These are phyloP conservation scores for Aureobasidium sp. DNA, from an alignment of 2,329 filamentous ascomycete genomes.

Conservation along the genomic window DNA sequence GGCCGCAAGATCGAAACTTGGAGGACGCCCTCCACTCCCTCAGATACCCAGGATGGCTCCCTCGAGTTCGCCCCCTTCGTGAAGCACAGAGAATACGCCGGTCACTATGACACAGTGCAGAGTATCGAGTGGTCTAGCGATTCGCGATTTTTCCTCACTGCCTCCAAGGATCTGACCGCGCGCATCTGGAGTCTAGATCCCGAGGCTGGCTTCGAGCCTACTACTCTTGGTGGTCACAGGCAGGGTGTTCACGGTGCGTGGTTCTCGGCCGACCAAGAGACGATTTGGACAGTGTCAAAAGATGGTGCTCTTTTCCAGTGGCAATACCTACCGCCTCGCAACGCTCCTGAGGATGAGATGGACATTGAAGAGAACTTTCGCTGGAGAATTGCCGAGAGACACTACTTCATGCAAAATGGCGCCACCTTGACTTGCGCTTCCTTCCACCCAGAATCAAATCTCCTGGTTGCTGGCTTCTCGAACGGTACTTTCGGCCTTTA, in stretches of 20 bases:
- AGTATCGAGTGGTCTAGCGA: constrained; percentile 94
- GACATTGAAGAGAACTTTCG: constrained; percentile 59
- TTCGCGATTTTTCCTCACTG: constrained; percentile 87
- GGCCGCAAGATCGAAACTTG: constrained; percentile 88
- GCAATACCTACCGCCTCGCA: constrained; percentile 64
- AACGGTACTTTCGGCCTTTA: constrained; percentile 91
- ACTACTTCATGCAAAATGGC: constrained; percentile 90
- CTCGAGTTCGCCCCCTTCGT: constrained; percentile 95
- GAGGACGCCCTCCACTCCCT: constrained; percentile 84
- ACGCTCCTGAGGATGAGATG: constrained; percentile 45
- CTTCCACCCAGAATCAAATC: constrained; percentile 76
- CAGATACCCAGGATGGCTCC: constrained; percentile 63
- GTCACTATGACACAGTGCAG: constrained; percentile 80
- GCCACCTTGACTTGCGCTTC: constrained; percentile 83
- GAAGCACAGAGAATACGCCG: constrained; percentile 73
- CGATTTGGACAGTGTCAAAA: constrained; percentile 91
- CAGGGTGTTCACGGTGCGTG: constrained; percentile 90
- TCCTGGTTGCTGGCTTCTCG: constrained; percentile 95
- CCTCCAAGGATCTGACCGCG: constrained; percentile 85
- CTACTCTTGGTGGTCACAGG: constrained; percentile 81
- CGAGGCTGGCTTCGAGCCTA: constrained; percentile 82
- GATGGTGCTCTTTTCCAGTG: constrained; percentile 95
- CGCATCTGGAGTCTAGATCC: constrained; percentile 89
- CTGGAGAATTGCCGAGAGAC: constrained; percentile 84
- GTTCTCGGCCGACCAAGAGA: constrained; percentile 92